phyloP scores from a whole-genome alignment of 768 basidiomycete genomes.

The Cantharellus anzutake region DNA sequence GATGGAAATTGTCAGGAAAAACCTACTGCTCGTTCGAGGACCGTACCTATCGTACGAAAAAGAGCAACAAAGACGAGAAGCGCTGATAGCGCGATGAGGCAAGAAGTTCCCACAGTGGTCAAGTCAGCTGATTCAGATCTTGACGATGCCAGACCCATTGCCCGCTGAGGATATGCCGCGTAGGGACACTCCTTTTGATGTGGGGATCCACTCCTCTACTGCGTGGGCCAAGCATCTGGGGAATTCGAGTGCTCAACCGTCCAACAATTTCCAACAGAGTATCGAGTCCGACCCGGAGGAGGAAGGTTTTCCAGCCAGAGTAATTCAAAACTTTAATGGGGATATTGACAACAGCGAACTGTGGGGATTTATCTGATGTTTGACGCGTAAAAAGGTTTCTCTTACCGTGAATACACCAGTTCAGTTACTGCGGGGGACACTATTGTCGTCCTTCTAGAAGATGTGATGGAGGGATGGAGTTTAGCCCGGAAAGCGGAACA shows the following conservation, averaged over 20 bases:
- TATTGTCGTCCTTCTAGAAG: slow-evolving; percentile 50
- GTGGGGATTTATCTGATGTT: background rate
- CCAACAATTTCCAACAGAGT: slow-evolving; percentile 23
- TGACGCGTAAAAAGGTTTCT: background rate
- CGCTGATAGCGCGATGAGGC: too few relatives aligned
- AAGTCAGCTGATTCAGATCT: too few relatives aligned
- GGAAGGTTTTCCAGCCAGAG: slow-evolving; percentile 35
- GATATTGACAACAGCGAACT: slow-evolving; percentile 60
- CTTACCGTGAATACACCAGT: slow-evolving; percentile 1
- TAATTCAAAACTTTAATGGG: slow-evolving; percentile 56
- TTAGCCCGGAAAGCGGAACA: slow-evolving; percentile 22
- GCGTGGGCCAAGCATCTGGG: slow-evolving; percentile 53
- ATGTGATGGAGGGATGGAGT: slow-evolving; percentile 67
- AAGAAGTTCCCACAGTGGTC: too few relatives aligned
- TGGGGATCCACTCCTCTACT: slow-evolving; percentile 49
- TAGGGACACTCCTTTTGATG: too few relatives aligned
- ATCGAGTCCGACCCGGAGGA: slow-evolving; percentile 11
- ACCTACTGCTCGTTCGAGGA: too few relatives aligned
- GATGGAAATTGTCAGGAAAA: too few relatives aligned
- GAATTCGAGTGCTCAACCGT: slow-evolving; percentile 8
- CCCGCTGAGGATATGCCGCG: too few relatives aligned
- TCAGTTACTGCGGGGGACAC: slow-evolving; percentile 48
- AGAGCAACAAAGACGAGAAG: too few relatives aligned
- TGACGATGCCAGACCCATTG: too few relatives aligned
- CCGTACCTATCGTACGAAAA: too few relatives aligned